Base-by-base conservation (phyloP, 352 stramenopile species). In the Pythium pectinolyticum region DNA sequence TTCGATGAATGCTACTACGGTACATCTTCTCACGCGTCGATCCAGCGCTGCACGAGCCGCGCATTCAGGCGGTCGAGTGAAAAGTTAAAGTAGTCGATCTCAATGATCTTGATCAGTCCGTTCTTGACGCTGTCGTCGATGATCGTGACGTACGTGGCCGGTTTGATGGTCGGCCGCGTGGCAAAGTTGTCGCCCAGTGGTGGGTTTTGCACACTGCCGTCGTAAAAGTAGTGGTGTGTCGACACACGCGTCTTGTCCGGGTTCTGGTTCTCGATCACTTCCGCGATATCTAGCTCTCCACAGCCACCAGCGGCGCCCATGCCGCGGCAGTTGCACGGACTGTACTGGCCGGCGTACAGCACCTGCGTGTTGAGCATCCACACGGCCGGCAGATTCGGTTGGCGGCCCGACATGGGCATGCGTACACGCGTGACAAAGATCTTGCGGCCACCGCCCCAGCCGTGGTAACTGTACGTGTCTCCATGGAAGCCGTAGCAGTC, bases 181-280 rank as follows among this genome's bases (percentile, higher is more conserved):
- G 74, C 76, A 49, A 75, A 89, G 60, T 86, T 88, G 67, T 89
- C 80, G 14, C 78, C 72, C 0, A 49, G 50, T 2, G 43, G 35
- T 10, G 69, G 60, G 30, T 64, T 64, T 0, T 66, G 67, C 37
- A 79, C 57, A 19, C 40, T 57, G 17, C 72, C 77, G 41, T 91
- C 73, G 67, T 74, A 84, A 55, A 82, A 86, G 73, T 90, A 91
- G 66, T 84, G 78, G 67, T 91, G 80, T 15, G 79, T 88, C 17
- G 72, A 73, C 11, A 89, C 50, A 47, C 68, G 76, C 47, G 83
- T 58, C 5, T 57, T 60, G 11, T 11, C 19, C 0, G 34, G 5
- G 54, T 82, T 84, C 43, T 67, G 50, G 59, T 84, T 76, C 11
- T 66, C 43, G 41, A 90, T 84, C 15, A 88, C 82, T 63, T 90